A percentile compares a stretch with the other conserved stretches of the same genome.
These are phyloP conservation scores for Populus hybrid DNA, from an alignment of 441 rosid genomes.

Conservation along the genomic window DNA sequence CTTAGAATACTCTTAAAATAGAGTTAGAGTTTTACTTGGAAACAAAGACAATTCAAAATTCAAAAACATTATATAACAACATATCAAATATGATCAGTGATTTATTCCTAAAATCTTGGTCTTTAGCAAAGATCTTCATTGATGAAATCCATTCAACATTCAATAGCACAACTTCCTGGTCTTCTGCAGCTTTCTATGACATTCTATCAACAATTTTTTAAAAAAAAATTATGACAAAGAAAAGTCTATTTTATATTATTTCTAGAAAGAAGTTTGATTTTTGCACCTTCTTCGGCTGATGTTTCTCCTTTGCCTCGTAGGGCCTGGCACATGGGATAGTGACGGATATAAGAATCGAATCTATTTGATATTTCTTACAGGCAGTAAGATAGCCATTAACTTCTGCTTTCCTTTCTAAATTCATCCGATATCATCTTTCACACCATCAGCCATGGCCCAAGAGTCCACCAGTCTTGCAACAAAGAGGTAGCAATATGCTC, in stretches of 20 bases:
- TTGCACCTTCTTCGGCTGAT: neutral
- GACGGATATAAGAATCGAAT: neutral
- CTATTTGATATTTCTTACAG: neutral
- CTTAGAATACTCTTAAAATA: no score
- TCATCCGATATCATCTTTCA: neutral
- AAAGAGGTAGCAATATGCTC: conserved; percentile 13
- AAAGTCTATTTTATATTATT: neutral
- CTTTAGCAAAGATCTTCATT: no score
- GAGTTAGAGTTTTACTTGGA: no score
- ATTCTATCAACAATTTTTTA: no score
- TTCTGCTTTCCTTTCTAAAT: neutral
- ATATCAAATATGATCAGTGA: no score
- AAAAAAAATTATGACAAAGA: neutral
- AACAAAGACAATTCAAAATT: no score
- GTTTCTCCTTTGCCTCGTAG: neutral
- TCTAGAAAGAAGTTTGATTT: neutral
- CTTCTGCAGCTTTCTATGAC: no score
- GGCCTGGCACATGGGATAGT: neutral
- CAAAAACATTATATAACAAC: no score
- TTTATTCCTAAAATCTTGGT: no score
- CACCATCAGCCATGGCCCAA: conserved; percentile 13
- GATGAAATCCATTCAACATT: no score
- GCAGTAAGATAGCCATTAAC: neutral
- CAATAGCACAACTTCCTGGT: no score
- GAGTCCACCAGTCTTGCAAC: neutral